Evolutionary conservation across 768 basidiomycete genomes (phyloP).

Genomic region (Trametes meyenii): DNA sequence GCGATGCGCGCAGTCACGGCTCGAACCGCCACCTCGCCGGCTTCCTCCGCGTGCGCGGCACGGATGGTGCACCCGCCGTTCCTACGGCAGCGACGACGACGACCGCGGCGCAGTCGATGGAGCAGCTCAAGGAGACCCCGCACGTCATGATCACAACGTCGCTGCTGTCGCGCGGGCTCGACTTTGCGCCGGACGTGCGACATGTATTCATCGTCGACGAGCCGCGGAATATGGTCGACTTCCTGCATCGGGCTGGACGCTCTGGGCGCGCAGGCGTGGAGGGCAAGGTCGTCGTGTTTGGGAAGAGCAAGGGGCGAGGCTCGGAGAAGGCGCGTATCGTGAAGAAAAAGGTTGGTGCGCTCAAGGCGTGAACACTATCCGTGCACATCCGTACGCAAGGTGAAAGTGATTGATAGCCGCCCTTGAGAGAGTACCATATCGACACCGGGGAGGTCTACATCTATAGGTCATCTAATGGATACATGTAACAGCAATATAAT

Average conservation of each 20-base stretch:
- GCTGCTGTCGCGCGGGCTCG: slow-evolving; percentile 85
- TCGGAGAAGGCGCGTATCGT: slow-evolving; percentile 54
- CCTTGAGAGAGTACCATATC: no score
- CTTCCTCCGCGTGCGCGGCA: slow-evolving; percentile 52
- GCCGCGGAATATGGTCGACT: slow-evolving; percentile 89
- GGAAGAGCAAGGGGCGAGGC: slow-evolving; percentile 68
- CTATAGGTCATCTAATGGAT: no score
- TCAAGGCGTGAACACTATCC: slow-evolving; percentile 25
- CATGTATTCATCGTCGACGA: slow-evolving; percentile 89
- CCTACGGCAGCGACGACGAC: slow-evolving; percentile 7
- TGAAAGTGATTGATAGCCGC: no score
- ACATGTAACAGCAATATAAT: no score
- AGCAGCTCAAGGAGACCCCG: slow-evolving; percentile 39
- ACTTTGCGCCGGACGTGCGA: slow-evolving; percentile 78
- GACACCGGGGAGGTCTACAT: no score
- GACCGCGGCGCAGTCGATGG: not conserved
- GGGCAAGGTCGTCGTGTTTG: slow-evolving; percentile 78
- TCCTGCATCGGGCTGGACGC: slow-evolving; percentile 88
- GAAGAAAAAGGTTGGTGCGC: slow-evolving; percentile 50
- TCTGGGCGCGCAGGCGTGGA: slow-evolving; percentile 72
- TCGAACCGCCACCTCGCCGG: slow-evolving; percentile 77
- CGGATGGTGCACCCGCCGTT: slow-evolving; percentile 3
- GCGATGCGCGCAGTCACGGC: slow-evolving; percentile 60
- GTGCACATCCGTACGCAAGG: no score
- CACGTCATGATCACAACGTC: slow-evolving; percentile 88